Conservation (phyloP, 139 green algal species). For the Ettlia oleoabundans region DNA sequence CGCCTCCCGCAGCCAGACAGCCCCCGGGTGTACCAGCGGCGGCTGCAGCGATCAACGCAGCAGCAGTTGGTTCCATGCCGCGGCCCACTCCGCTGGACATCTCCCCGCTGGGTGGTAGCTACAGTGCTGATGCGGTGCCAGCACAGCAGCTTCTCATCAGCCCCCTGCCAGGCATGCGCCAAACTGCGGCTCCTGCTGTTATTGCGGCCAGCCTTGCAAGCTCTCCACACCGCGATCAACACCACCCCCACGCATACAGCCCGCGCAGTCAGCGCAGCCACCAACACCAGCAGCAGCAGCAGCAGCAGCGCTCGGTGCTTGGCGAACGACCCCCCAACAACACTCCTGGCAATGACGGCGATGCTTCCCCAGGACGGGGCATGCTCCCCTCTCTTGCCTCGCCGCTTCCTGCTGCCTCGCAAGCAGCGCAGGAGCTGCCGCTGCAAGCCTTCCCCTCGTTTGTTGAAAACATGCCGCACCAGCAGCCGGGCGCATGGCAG, state of each 20-base stretch:
- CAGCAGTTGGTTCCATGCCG: no score
- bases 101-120: background rate
- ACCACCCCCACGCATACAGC: no score
- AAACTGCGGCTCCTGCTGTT: background rate
- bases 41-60: background rate
- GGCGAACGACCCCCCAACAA: conserved; percentile 6
- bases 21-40: no score
- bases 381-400: conserved; percentile 1
- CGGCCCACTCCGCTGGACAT: background rate
- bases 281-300: background rate
- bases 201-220: no score
- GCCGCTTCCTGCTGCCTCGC: background rate
- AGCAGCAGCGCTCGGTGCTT: conserved; percentile 10
- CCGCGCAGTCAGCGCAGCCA: background rate
- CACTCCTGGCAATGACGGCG: no score
- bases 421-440: background rate
- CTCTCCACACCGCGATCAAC: no score
- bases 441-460: background rate
- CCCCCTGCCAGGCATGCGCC: conserved; percentile 18
- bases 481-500: background rate
- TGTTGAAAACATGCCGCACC: conserved; percentile 14
- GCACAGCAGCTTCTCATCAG: background rate
- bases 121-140: background rate
- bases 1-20: background rate
- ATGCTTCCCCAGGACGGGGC: background rate